A percentile compares a stretch with the other conserved stretches of the same genome.
Evolutionary conservation across 768 basidiomycete genomes (phyloP).

Genomic region (Suillus decipiens): DNA sequence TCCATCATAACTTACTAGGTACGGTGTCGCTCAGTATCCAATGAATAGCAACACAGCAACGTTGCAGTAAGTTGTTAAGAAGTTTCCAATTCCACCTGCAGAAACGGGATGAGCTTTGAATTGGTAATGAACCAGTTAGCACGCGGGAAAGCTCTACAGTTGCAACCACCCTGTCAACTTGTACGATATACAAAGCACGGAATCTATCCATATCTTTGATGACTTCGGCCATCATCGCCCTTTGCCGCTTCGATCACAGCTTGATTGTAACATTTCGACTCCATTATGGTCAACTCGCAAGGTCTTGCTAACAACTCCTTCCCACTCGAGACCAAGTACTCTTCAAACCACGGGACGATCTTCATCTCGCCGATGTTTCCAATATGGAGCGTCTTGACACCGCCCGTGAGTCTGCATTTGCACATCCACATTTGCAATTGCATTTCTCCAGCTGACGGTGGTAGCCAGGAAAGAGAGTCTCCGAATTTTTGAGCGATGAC

Average conservation of each 20-base stretch:
- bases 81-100: constrained; percentile 7
- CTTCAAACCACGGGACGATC: constrained; percentile 1
- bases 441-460: too few relatives aligned
- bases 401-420: too few relatives aligned
- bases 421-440: too few relatives aligned
- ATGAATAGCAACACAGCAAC: not conserved
- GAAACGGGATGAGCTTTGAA: constrained; percentile 9
- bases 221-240: not conserved
- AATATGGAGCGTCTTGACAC: not conserved
- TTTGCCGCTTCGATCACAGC: not conserved
- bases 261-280: not conserved
- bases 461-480: not conserved
- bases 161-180: constrained; percentile 2
- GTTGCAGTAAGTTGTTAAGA: not conserved
- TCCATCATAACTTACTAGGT: not conserved
- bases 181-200: constrained; percentile 1
- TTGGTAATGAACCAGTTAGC: not conserved
- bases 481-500: constrained; percentile 11
- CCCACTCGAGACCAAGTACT: constrained; percentile 8
- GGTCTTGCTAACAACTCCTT: constrained; percentile 3
- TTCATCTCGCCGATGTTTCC: not conserved
- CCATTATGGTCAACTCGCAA: constrained; percentile 3
- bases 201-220: not conserved
- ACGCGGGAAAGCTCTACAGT: constrained; percentile 12
- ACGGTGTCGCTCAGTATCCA: too few relatives aligned